Percentiles rank a stretch among this genome's conserved stretches.
These are phyloP conservation scores for Apiospora koreana DNA, from an alignment of 2,329 filamentous ascomycete species.

Conservation along the genomic window DNA sequence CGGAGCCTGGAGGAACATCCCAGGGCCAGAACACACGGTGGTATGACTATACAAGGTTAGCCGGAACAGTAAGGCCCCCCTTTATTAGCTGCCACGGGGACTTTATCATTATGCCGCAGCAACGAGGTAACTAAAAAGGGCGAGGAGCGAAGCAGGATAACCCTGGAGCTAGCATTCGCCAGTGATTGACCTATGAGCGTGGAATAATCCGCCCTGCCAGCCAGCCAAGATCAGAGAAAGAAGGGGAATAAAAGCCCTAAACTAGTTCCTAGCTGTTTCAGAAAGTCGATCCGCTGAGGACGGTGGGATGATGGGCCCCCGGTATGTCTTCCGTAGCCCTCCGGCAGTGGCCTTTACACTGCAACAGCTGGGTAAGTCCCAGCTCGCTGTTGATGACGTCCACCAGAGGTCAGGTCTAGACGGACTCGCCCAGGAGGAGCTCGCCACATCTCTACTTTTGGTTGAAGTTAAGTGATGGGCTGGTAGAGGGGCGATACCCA, in stretches of 20 bases:
- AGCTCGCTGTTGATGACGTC: neutral
- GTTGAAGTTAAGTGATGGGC: neutral
- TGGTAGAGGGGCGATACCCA: neutral
- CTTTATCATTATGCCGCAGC: neutral
- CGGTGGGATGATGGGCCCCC: slow-evolving; percentile 9
- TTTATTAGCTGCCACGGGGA: neutral
- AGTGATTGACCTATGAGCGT: slow-evolving; percentile 11
- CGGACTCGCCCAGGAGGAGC: neutral
- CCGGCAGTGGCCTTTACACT: neutral
- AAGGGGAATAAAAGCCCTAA: neutral
- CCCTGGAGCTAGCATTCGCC: neutral
- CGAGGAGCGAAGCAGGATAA: neutral
- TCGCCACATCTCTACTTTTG: neutral
- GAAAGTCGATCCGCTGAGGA: slow-evolving; percentile 10
- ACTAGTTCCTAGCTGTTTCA: slow-evolving; percentile 9
- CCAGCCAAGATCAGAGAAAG: neutral
- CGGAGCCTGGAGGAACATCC: neutral
- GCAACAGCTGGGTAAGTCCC: neutral
- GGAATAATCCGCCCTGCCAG: slow-evolving; percentile 1
- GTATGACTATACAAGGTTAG: slow-evolving; percentile 7
- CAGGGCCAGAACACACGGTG: neutral
- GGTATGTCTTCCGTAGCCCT: slow-evolving; percentile 7
- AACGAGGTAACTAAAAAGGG: neutral
- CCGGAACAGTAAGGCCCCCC: neutral
- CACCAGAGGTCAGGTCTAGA: neutral